phyloP scores from a whole-genome alignment of 2,329 filamentous ascomycete genomes.

The Aspergillaceae sp. region DNA sequence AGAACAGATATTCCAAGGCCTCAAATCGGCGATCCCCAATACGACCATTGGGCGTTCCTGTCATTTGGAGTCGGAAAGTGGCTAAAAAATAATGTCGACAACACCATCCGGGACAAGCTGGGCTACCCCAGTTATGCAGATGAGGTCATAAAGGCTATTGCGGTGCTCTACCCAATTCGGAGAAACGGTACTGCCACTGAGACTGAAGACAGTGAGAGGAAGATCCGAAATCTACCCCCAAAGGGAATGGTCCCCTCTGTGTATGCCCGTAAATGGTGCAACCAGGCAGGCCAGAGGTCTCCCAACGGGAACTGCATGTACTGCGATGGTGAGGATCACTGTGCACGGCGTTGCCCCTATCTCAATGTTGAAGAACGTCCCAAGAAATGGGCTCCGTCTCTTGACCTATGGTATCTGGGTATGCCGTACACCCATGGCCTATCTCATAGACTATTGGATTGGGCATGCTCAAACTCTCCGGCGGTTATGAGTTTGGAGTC shows the following conservation, averaged over 20 bases:
- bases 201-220: too few relatives aligned
- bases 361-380: background rate
- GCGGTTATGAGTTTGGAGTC: too few relatives aligned
- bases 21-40: background rate
- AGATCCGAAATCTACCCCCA: background rate
- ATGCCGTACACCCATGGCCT: background rate
- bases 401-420: background rate
- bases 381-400: background rate
- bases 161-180: background rate
- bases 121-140: background rate
- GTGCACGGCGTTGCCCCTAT: background rate
- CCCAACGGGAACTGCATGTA: background rate
- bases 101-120: background rate
- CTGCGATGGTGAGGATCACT: background rate
- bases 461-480: too few relatives aligned
- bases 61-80: background rate
- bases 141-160: background rate
- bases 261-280: background rate
- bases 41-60: background rate
- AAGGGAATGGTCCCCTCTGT: background rate
- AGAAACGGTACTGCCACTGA: too few relatives aligned
- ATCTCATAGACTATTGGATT: background rate
- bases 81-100: background rate
- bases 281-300: background rate
- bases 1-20: background rate